phyloP scores from a whole-genome alignment of 208 protist species.

The Trypanosoma mega region DNA sequence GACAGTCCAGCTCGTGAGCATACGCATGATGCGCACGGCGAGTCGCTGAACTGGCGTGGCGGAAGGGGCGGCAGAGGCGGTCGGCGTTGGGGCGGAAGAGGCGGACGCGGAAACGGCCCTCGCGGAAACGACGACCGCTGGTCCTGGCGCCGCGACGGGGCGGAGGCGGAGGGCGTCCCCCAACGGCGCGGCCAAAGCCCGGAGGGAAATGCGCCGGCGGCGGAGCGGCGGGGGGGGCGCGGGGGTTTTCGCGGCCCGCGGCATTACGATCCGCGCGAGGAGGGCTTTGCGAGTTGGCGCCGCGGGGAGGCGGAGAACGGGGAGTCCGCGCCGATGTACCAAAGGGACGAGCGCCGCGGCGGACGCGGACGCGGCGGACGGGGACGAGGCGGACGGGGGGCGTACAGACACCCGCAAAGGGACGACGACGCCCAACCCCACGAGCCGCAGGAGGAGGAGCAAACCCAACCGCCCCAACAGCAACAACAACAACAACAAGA shows the following conservation, averaged over 20 bases:
- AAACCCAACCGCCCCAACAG: not conserved
- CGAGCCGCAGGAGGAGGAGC: not conserved
- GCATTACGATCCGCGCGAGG: conserved; percentile 14
- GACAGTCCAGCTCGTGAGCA: conserved; percentile 24
- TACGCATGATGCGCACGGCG: conserved; percentile 17
- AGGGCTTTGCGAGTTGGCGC: not conserved
- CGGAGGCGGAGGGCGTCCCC: conserved; percentile 19
- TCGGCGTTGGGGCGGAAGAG: conserved; percentile 21
- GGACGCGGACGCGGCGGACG: conserved; percentile 12
- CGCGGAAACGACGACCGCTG: conserved; percentile 20
- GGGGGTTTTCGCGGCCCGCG: not conserved
- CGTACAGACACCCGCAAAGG: not conserved
- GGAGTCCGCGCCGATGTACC: conserved; percentile 5
- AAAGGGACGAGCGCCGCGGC: conserved; percentile 6
- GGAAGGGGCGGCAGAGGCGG: conserved; percentile 37
- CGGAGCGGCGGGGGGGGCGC: not conserved
- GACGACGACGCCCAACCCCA: no score
- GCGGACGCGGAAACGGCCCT: conserved; percentile 24
- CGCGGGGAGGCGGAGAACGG: conserved; percentile 13
- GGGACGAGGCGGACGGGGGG: conserved; percentile 1
- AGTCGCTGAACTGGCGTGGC: conserved; percentile 16
- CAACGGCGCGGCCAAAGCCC: no score
- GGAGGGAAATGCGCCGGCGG: not conserved
- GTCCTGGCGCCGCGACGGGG: conserved; percentile 18
- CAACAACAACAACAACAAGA: conserved; percentile 10